Conservation (phyloP, 1,284 basidiomycete genomes). For the Cryptococcus hybrid region DNA sequence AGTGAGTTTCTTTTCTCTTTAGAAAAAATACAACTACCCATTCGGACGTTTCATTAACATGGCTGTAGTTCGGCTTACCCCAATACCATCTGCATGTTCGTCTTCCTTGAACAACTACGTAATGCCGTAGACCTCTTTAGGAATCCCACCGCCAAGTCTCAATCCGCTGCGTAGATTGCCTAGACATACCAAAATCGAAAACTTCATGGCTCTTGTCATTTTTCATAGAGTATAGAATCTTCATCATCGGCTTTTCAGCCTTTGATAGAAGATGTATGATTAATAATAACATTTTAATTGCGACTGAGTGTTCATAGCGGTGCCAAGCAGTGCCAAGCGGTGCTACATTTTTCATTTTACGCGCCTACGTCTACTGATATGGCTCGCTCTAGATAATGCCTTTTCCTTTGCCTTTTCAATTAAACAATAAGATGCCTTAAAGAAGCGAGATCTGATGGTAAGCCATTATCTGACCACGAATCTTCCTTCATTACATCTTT, state of each 20-base stretch:
- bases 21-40: neutral
- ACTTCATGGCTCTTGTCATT: neutral
- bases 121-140: conserved; percentile 37
- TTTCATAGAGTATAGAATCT: neutral
- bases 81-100: conserved; percentile 51
- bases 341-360: too few relatives aligned
- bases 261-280: neutral
- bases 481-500: neutral
- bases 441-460: too few relatives aligned
- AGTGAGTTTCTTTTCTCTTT: conserved; percentile 28
- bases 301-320: neutral
- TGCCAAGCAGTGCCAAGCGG: neutral
- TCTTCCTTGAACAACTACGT: conserved; percentile 49
- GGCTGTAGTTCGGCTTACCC: conserved; percentile 48
- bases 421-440: too few relatives aligned
- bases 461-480: neutral
- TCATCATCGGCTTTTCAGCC: neutral
- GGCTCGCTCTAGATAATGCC: too few relatives aligned
- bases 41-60: neutral
- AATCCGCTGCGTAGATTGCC: neutral
- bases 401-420: too few relatives aligned
- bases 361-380: too few relatives aligned
- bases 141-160: neutral
- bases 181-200: neutral
- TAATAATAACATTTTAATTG: neutral